These are phyloP conservation scores for Paracoccidioides lutzii DNA, from an alignment of 2,329 filamentous ascomycete species.

Conservation along the genomic window DNA sequence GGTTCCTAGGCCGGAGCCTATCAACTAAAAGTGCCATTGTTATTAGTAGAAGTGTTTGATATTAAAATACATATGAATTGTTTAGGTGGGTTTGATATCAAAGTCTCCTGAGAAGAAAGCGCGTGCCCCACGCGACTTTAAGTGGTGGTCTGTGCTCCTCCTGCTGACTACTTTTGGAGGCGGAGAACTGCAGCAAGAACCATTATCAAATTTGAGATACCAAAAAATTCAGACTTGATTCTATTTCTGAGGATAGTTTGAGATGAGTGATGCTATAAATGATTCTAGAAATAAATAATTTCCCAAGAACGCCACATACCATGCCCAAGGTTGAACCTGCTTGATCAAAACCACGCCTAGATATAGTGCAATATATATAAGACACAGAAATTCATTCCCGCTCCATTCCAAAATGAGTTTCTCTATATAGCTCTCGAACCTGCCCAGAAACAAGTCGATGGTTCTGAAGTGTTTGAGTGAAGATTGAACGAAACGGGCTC, in stretches of 20 bases:
- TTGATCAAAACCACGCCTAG: neutral
- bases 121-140: conserved; percentile 28
- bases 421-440: too few species aligned
- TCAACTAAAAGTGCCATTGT: conserved; percentile 53
- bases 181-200: neutral
- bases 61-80: neutral
- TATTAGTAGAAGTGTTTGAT: neutral
- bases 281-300: neutral
- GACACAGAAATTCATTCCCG: neutral
- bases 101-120: conserved; percentile 15
- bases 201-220: neutral
- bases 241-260: neutral
- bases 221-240: neutral
- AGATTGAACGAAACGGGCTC: neutral
- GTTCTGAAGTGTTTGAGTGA: neutral
- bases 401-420: neutral
- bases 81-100: neutral
- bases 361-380: neutral
- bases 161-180: neutral
- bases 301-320: neutral
- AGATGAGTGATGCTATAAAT: conserved; percentile 3
- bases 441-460: neutral
- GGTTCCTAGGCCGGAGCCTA: conserved; percentile 43
- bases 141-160: conserved; percentile 25
- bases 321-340: neutral